A percentile compares a stretch with the other conserved stretches of the same genome.
phyloP scores from a whole-genome alignment of 1,284 basidiomycete species.

The Trichosporon asahii region DNA sequence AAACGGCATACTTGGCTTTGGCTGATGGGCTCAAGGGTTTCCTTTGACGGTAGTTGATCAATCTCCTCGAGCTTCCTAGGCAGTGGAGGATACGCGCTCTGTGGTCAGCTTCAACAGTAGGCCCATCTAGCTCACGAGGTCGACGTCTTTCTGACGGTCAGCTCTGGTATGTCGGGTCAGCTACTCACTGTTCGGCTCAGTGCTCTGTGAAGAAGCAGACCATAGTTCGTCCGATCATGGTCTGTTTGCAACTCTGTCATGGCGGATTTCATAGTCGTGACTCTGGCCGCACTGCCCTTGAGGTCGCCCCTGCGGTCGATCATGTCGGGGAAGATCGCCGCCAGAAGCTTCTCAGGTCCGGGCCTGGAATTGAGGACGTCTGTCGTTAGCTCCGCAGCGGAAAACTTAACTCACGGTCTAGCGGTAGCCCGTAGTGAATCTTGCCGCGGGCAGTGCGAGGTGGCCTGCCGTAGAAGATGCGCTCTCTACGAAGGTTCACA shows the following conservation, averaged over 20 bases:
- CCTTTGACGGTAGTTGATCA: background rate
- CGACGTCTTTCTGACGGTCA: slow-evolving; percentile 19
- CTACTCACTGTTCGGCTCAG: slow-evolving; percentile 18
- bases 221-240: slow-evolving; percentile 28
- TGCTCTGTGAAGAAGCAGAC: slow-evolving; percentile 19
- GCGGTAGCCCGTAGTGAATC: slow-evolving; percentile 40
- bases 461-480: slow-evolving; percentile 49
- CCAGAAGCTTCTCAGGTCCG: background rate
- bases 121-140: slow-evolving; percentile 1
- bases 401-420: slow-evolving; percentile 33
- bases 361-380: slow-evolving; percentile 39
- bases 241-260: slow-evolving; percentile 32
- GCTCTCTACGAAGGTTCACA: slow-evolving; percentile 6
- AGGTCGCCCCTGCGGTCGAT: background rate
- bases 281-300: slow-evolving; percentile 6
- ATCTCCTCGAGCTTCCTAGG: background rate
- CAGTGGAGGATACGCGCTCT: slow-evolving; percentile 9
- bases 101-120: background rate
- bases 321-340: slow-evolving; percentile 17
- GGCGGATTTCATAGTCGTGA: slow-evolving; percentile 24
- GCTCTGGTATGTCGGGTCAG: background rate
- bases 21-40: slow-evolving; percentile 9
- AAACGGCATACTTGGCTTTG: slow-evolving; percentile 66
- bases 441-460: slow-evolving; percentile 16
- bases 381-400: slow-evolving; percentile 17